These are phyloP conservation scores for Dissophora globulifera DNA, from an alignment of 192 early-diverging fungal species.

Conservation along the genomic window DNA sequence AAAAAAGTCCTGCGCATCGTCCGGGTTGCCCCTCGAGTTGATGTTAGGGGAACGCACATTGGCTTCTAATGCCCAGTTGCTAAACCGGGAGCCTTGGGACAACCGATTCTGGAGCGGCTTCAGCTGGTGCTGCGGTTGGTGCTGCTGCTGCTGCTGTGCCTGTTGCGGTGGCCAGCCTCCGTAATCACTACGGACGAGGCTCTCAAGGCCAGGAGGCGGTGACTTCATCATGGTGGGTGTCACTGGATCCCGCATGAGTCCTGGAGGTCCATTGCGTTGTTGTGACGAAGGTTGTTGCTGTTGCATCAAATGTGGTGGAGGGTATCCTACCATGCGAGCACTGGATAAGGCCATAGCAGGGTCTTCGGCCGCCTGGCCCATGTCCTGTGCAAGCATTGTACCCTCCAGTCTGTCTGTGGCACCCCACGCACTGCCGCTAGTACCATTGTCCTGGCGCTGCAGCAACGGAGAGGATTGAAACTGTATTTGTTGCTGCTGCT, in stretches of 20 bases:
- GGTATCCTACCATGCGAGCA: constrained; percentile 43
- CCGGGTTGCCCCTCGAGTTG: constrained; percentile 18
- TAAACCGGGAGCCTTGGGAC: constrained; percentile 24
- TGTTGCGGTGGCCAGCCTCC: constrained; percentile 23
- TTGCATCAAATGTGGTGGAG: constrained; percentile 34
- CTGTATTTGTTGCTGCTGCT: constrained; percentile 19
- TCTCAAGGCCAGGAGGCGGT: constrained; percentile 57
- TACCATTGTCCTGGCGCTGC: constrained; percentile 10
- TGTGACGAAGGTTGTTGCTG: constrained; percentile 14
- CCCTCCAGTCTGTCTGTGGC: constrained; percentile 15
- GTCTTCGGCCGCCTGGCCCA: constrained; percentile 33
- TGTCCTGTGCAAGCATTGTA: constrained; percentile 11
- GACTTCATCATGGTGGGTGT: constrained; percentile 51
- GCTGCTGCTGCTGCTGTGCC: constrained; percentile 34
- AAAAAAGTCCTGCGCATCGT: constrained; percentile 67
- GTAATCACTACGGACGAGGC: constrained; percentile 21
- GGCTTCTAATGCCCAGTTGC: constrained; percentile 15
- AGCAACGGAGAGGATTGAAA: constrained; percentile 20
- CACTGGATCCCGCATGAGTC: constrained; percentile 10
- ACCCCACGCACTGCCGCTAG: constrained; percentile 17
- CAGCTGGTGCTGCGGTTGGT: constrained; percentile 17
- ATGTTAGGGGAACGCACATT: background rate
- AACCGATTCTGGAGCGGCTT: constrained; percentile 8
- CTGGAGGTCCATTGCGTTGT: constrained; percentile 19
- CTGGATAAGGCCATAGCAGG: constrained; percentile 35